Base-by-base conservation (phyloP, 169 alveolate genomes). In the Plasmodium vivax region DNA sequence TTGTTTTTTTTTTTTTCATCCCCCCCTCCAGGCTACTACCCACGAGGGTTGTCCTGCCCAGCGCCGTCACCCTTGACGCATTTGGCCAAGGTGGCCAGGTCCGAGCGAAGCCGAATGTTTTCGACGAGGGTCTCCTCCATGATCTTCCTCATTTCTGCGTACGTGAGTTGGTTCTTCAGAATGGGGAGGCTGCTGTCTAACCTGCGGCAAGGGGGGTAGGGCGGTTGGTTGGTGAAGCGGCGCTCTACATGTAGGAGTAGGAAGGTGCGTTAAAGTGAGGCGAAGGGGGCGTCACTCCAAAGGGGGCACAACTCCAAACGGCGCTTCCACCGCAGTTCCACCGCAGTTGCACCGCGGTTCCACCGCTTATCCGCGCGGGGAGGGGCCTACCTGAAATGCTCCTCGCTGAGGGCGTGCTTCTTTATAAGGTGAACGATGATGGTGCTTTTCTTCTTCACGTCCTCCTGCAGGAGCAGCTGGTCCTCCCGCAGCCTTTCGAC, bases 71-170 rank as follows among this genome's bases (percentile, higher is more conserved):
- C 51, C 10, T 73, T 30, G 9, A 43, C 32, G 2, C 71, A 73
- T 27, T 74, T 85, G 38, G 85, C 93, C 8, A 85, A 12, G 36
- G 85, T 74, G 10, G 74, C 10, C 27, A 85, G 74, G 51, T 85
- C 93, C 2, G 85, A 45, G 23, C 93, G 81, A 9, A 85, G 41
- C 7, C 93, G 74, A 74, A 85, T 85, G 34, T 85, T 85, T 32
- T 85, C 93, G 41, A 85, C 74, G 30, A 85, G 45, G 3, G 93
- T 85, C 27, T 85, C 93, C 30, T 85, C 93, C 93, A 85, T 85
- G 3, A 85, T 56, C 43, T 85, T 85, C 62, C 62, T 34, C 79
- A 85, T 85, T 1, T 85, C 93, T 3, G 73, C 93, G 38, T 85
- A 85, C n/a, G 84, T 85, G 2, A 85, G 82, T 34, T 72, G 47